These are phyloP conservation scores for Solanum medicagineum DNA, from an alignment of 257 asterid species.

Conservation along the genomic window DNA sequence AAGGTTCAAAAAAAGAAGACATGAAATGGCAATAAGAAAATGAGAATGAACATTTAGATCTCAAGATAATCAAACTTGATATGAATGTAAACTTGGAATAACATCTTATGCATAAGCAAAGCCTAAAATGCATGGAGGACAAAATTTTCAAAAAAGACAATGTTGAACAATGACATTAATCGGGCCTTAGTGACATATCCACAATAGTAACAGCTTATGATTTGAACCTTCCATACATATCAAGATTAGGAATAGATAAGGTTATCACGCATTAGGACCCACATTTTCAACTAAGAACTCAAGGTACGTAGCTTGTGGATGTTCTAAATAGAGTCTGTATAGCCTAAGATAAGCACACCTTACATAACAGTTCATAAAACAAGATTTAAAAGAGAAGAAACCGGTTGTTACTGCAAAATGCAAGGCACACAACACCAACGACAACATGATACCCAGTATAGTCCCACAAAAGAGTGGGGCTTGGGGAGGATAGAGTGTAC, in stretches of 20 bases:
- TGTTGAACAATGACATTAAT: background rate
- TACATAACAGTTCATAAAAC: background rate
- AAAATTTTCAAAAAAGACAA: background rate
- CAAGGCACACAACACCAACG: background rate
- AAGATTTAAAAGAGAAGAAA: background rate
- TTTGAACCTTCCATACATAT: background rate
- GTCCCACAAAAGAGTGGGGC: background rate
- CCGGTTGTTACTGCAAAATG: background rate
- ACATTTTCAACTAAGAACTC: background rate
- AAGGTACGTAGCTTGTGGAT: background rate
- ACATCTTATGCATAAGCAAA: background rate
- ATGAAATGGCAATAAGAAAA: slow-evolving; percentile 15
- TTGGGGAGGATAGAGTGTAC: background rate
- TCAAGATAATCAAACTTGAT: background rate
- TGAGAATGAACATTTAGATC: background rate
- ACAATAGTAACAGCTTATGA: background rate
- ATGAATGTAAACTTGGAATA: background rate
- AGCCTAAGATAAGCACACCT: background rate
- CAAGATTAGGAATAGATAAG: background rate
- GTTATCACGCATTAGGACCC: background rate
- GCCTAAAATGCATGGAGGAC: background rate
- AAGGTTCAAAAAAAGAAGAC: slow-evolving; percentile 11
- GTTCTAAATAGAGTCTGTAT: background rate
- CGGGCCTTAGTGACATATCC: background rate
- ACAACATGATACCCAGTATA: background rate